Base-by-base conservation (phyloP, 148 eudicot genomes). In the Camellia lanceoleosa region DNA sequence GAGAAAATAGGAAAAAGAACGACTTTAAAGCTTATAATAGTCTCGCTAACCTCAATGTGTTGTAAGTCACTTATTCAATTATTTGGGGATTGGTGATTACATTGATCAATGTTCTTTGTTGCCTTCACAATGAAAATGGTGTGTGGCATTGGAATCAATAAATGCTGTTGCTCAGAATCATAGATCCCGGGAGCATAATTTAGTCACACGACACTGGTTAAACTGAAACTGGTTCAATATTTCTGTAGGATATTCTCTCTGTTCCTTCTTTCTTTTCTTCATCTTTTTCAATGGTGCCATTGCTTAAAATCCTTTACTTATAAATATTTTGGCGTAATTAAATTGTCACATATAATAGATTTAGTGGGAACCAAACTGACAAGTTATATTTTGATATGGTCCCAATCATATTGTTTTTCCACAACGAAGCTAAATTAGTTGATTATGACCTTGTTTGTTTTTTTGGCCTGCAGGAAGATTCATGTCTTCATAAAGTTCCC, bases 381-480 rank as follows among this genome's bases (percentile, higher is more conserved):
- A 3, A 30, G 23, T 18, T 62, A 58, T 14, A 10, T 58, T 58
- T 58, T 30, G 38, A 30, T 30, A 1, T 16, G 46, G 52, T 51
- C 74, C 38, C 0, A n/a, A 59, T 59, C 65, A 58, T 41, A 74
- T 14, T 13, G 38, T 30, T 14, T 79, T 60, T 38, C 30, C 9
- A 4, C 5, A 51, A 49, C 38, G n/a, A 54, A 63, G 62, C 43
- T 14, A 41, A 56, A 15, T 64, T 38, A 14, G 63, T 56, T 73
- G 42, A 56, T 73, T 4, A 55, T 58, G 44, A 14, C 30, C 16
- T 68, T 43, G 46, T 20, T 47, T n/a, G 23, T 44, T 42, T 44
- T 78, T 70, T 13, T 64, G 1, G 8, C 20, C 19, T 83, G 72
- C 88, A 94, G 98, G 95, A 91, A 66, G 79, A 84, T 65, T 86